These are phyloP conservation scores for Tephrocybe sp. DNA, from an alignment of 768 basidiomycete genomes.

Conservation along the genomic window DNA sequence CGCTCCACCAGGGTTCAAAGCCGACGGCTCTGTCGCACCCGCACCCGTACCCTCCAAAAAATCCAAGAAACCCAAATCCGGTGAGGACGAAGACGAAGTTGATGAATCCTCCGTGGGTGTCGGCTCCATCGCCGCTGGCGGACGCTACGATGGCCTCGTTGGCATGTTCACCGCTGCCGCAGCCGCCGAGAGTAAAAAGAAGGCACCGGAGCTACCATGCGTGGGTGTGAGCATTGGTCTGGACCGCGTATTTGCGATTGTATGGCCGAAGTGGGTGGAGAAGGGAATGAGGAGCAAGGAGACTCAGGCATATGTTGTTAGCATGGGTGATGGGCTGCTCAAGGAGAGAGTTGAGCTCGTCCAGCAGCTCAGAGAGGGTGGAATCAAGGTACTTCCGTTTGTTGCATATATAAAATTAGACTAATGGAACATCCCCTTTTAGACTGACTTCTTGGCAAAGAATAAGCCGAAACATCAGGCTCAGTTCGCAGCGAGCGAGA, in stretches of 20 bases:
- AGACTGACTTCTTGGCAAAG: conserved; percentile 94
- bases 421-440: neutral
- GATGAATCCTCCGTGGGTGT: conserved; percentile 95
- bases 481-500: conserved; percentile 90
- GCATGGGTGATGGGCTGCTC: conserved; percentile 85
- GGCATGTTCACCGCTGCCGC: conserved; percentile 87
- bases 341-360: conserved; percentile 82
- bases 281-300: conserved; percentile 80
- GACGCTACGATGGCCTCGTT: conserved; percentile 94
- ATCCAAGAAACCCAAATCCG: conserved; percentile 43
- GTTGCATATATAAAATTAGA: too few species aligned
- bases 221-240: conserved; percentile 91
- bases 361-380: conserved; percentile 76
- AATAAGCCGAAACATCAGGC: conserved; percentile 83
- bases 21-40: conserved; percentile 40
- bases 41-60: conserved; percentile 26
- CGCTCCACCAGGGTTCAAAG: conserved; percentile 80
- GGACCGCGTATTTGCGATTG: conserved; percentile 87
- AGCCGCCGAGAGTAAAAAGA: conserved; percentile 70
- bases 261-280: conserved; percentile 86
- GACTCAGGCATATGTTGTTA: conserved; percentile 93
- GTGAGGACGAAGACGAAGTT: conserved; percentile 72
- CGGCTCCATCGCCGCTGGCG: conserved; percentile 99
- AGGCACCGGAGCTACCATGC: conserved; percentile 70
- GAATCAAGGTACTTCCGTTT: conserved; percentile 68